Conservation (phyloP, 1,284 basidiomycete species). For the Apiotrichum gracile region DNA sequence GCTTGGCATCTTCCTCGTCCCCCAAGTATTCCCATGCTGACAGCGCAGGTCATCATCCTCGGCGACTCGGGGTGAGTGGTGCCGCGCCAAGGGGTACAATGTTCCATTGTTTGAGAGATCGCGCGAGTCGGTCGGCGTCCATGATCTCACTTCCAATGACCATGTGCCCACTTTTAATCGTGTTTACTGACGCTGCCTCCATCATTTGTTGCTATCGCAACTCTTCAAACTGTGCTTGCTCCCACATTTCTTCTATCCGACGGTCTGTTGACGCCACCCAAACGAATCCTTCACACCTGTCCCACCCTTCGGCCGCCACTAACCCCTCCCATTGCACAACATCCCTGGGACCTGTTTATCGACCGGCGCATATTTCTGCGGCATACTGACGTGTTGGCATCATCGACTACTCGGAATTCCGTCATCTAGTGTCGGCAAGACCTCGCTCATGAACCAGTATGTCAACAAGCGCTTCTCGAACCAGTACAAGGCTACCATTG, state of each 20-base stretch:
- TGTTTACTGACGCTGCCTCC: not conserved
- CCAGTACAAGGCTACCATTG: conserved; percentile 98
- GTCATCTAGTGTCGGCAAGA: conserved; percentile 90
- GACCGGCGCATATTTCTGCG: too few species aligned
- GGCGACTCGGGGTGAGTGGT: conserved; percentile 86
- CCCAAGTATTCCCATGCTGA: conserved; percentile 1
- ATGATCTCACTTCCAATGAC: too few species aligned
- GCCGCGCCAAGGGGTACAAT: not conserved
- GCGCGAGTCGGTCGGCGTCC: too few species aligned
- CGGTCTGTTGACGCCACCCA: not conserved
- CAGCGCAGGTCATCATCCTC: conserved; percentile 83
- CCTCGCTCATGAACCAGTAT: conserved; percentile 99
- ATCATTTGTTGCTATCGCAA: not conserved
- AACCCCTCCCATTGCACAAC: not conserved
- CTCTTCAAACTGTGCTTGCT: too few species aligned
- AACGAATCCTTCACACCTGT: not conserved
- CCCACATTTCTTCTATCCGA: not conserved
- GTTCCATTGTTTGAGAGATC: not conserved
- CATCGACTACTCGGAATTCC: too few species aligned
- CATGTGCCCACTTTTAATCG: too few species aligned
- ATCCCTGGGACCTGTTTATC: not conserved
- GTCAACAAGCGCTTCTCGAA: conserved; percentile 99
- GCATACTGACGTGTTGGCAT: too few species aligned
- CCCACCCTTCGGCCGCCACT: not conserved
- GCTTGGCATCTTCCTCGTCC: not conserved